phyloP scores from a whole-genome alignment of 2,329 filamentous ascomycete genomes.

The Paradendryphiella salina region DNA sequence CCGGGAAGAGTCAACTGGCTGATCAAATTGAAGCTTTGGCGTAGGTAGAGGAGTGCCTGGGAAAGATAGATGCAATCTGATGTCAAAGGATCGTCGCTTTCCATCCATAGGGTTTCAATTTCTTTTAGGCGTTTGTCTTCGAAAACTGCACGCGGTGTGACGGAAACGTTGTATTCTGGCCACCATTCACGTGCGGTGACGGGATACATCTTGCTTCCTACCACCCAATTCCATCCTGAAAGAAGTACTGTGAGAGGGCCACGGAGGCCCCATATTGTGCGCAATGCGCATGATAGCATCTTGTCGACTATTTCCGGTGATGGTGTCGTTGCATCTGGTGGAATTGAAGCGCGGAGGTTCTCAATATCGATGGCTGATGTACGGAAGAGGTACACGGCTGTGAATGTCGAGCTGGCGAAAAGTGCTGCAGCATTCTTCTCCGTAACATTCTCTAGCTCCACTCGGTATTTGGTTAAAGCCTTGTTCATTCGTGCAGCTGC shows the following conservation, averaged over 20 bases:
- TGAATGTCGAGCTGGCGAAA: conserved; percentile 42
- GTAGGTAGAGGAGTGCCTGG: conserved; percentile 32
- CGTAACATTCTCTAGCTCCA: conserved; percentile 42
- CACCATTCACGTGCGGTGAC: conserved; percentile 42
- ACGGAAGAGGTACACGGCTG: conserved; percentile 42
- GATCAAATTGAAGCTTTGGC: conserved; percentile 38
- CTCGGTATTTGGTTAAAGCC: conserved; percentile 35
- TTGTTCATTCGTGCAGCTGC: conserved; percentile 44
- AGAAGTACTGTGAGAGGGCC: conserved; percentile 38
- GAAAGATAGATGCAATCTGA: conserved; percentile 23
- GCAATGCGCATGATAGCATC: conserved; percentile 32
- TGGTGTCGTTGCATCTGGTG: conserved; percentile 20
- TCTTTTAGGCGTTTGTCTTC: conserved; percentile 35
- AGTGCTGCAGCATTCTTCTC: conserved; percentile 50
- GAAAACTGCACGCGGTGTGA: conserved; percentile 27
- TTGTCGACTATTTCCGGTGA: conserved; percentile 30
- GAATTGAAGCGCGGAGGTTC: conserved; percentile 31
- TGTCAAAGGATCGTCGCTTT: conserved; percentile 13
- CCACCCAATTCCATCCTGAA: conserved; percentile 39
- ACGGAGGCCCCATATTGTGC: conserved; percentile 37
- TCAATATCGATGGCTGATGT: conserved; percentile 39
- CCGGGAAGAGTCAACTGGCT: conserved; percentile 36
- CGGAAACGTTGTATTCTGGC: conserved; percentile 30
- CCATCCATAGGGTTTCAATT: conserved; percentile 35
- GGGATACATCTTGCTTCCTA: conserved; percentile 32